phyloP scores from a whole-genome alignment of 306 rosid species.

The Hippophae rhamnoides region DNA sequence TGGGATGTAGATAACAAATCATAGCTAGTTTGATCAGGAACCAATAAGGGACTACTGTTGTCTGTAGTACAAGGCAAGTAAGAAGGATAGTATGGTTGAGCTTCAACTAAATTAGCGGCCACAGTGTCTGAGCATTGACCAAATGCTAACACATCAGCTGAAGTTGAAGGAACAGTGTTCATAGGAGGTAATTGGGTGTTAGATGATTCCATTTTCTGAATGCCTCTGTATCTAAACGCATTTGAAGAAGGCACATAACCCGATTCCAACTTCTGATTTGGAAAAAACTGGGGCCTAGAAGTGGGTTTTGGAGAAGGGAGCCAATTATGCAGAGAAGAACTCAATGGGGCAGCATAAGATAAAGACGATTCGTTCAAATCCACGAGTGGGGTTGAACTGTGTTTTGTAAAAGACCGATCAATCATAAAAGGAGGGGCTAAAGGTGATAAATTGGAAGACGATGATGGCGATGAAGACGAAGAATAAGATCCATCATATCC shows the following conservation, averaged over 20 bases:
- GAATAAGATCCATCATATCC: slow-evolving; percentile 36
- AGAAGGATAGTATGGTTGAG: slow-evolving; percentile 39
- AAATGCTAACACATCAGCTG: slow-evolving; percentile 22
- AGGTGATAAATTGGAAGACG: slow-evolving; percentile 65
- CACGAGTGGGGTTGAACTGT: slow-evolving; percentile 26
- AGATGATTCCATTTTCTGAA: slow-evolving; percentile 18
- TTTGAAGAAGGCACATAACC: slow-evolving; percentile 25
- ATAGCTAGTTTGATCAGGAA: slow-evolving; percentile 28
- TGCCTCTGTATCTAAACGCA: slow-evolving; percentile 20
- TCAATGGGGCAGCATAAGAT: slow-evolving; percentile 22
- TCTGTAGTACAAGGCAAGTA: slow-evolving; percentile 26
- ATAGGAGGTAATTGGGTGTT: slow-evolving; percentile 31
- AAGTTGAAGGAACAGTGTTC: slow-evolving; percentile 24
- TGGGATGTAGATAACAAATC: slow-evolving; percentile 35
- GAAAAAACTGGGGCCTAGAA: slow-evolving; percentile 29
- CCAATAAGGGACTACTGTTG: slow-evolving; percentile 23
- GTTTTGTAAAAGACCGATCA: slow-evolving; percentile 28
- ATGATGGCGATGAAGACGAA: slow-evolving; percentile 10
- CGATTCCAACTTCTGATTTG: slow-evolving; percentile 27
- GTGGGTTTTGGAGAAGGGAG: slow-evolving; percentile 21
- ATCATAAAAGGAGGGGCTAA: slow-evolving; percentile 73
- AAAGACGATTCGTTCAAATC: slow-evolving; percentile 38
- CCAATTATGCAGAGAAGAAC: slow-evolving; percentile 33
- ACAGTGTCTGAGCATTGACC: slow-evolving; percentile 22
- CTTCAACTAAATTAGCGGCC: slow-evolving; percentile 32